Evolutionary conservation across 192 early-diverging fungal species (phyloP), one percentile per base, ranked within the genome.

Genomic region (Gamsiella multidivaricata): DNA sequence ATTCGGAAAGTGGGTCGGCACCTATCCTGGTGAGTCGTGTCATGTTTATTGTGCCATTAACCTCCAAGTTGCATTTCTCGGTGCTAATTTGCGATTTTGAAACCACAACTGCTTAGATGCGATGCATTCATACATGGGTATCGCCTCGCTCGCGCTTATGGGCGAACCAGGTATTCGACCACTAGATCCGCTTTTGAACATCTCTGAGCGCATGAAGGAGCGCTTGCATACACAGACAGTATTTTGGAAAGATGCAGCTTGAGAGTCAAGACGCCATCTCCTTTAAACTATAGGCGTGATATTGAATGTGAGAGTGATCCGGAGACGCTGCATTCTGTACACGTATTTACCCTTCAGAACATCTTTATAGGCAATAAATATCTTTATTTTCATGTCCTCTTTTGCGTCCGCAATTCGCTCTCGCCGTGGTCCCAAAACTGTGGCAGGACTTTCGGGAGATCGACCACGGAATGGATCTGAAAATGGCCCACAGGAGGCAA

Each of bases 91-190:
- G 61, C 25, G 29, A 41, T 52, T 58, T 8, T 53, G 7, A 47
- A 26, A 58, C 33, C 65, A n/a, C 23, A 41, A 54, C 36, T 26
- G 51, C 37, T 7, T 70, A 93, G 95, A 96, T 82, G 63, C 91
- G 8, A 52, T 95, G 66, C 95, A 96, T 65, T 86, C 94, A 0
- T 95, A 96, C 67, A 90, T 96, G 89, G 94, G 90, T 10, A 54
- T 96, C 12, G 91, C 93, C 0, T 86, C 81, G 0, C 61, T 95
- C 11, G 85, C 91, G 1, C 55, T 93, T 33, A 83, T 88, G 65
- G 65, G 78, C 14, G 84, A 84, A 33, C 79, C 85, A 18, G 88
- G 84, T 10, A 32, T 90, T 18, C 49, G 55, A 32, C 72, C 81
- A 18, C 36, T 92, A 43, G 72, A 85, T 59, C 74, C 88, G 3